phyloP scores from a whole-genome alignment of 2,329 filamentous ascomycete genomes.

The Epichloe sp. region DNA sequence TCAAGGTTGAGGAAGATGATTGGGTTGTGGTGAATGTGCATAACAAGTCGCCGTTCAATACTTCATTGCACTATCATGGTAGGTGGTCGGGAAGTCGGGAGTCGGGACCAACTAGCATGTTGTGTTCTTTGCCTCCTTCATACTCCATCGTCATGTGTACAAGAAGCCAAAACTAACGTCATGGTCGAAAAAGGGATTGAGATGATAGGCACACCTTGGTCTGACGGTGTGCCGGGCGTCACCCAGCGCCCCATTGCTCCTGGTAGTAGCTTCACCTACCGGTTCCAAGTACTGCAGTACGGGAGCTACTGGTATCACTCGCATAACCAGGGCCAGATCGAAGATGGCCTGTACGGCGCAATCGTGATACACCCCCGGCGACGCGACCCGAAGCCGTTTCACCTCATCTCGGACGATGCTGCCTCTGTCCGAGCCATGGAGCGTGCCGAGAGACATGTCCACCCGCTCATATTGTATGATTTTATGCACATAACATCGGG shows the following conservation, averaged over 20 bases:
- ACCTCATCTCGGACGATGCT: conserved; percentile 28
- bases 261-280: conserved; percentile 27
- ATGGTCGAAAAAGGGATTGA: conserved; percentile 26
- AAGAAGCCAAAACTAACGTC: too few relatives aligned
- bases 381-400: conserved; percentile 29
- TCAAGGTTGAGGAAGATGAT: conserved; percentile 23
- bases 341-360: conserved; percentile 46
- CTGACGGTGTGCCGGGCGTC: conserved; percentile 46
- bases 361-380: conserved; percentile 32
- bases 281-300: conserved; percentile 41
- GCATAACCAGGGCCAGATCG: conserved; percentile 40
- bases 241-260: conserved; percentile 39
- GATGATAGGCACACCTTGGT: conserved; percentile 41
- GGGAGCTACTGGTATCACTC: conserved; percentile 51
- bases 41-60: conserved; percentile 34
- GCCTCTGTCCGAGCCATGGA: conserved; percentile 28
- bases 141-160: too few relatives aligned
- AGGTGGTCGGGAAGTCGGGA: conserved; percentile 4
- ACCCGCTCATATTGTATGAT: conserved; percentile 41
- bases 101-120: too few relatives aligned
- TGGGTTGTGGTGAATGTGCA: conserved; percentile 29
- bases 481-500: conserved; percentile 40
- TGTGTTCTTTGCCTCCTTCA: too few relatives aligned
- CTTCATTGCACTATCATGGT: conserved; percentile 39
- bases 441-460: conserved; percentile 31